Evolutionary conservation across 345 rosid species (phyloP).

Genomic region (Hypericum perforatum): DNA sequence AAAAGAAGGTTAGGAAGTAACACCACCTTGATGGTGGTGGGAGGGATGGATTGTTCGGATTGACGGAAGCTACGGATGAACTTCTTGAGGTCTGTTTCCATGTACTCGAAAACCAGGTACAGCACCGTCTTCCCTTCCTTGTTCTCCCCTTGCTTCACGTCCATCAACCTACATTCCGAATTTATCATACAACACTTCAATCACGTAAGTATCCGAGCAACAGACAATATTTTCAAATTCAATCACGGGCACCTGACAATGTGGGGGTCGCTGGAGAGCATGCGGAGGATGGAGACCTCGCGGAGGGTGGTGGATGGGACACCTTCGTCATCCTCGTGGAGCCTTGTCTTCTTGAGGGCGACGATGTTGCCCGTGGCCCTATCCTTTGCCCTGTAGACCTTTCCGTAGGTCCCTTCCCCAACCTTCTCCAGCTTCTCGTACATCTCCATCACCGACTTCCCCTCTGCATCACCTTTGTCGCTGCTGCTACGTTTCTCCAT

Average conservation of each 20-base stretch:
- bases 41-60: slow-evolving; percentile 47
- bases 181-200: too few species aligned
- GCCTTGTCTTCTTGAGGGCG: too few species aligned
- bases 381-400: too few species aligned
- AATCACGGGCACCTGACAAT: too few species aligned
- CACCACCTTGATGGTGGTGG: slow-evolving; percentile 42
- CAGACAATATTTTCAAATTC: too few species aligned
- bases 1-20: neutral
- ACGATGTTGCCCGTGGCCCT: too few species aligned
- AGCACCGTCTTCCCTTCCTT: slow-evolving; percentile 5
- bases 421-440: neutral
- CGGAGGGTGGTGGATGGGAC: too few species aligned
- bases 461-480: neutral
- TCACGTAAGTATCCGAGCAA: too few species aligned
- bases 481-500: neutral
- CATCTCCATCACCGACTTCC: neutral
- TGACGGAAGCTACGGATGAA: slow-evolving; percentile 67
- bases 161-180: slow-evolving; percentile 6
- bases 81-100: slow-evolving; percentile 6
- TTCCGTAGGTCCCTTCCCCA: too few species aligned
- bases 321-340: too few species aligned
- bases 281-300: too few species aligned
- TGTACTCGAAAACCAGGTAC: slow-evolving; percentile 9
- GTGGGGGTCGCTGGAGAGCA: too few species aligned
- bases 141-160: slow-evolving; percentile 5